Percentiles rank a stretch among this genome's conserved stretches.
phyloP scores from a whole-genome alignment of 2,329 filamentous ascomycete species.

The Aquanectria penicillioides region DNA sequence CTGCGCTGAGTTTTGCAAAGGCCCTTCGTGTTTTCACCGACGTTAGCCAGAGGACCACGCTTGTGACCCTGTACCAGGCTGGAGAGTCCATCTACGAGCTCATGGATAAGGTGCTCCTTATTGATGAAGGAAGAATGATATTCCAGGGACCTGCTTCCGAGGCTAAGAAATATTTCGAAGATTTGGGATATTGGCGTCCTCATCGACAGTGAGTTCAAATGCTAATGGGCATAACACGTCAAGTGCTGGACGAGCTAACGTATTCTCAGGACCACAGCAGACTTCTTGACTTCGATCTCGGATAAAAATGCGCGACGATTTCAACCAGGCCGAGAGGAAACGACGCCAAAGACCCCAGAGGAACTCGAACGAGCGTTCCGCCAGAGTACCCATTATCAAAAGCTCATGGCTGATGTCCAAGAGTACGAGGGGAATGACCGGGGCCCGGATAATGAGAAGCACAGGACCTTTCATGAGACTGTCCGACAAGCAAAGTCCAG shows the following conservation, averaged over 20 bases:
- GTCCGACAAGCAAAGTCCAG: constrained; percentile 11
- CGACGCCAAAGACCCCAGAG: constrained; percentile 73
- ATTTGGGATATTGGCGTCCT: constrained; percentile 69
- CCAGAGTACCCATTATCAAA: constrained; percentile 66
- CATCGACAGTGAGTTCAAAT: constrained; percentile 6
- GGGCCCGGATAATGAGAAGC: constrained; percentile 31
- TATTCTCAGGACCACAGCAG: constrained; percentile 43
- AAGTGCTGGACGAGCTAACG: not conserved
- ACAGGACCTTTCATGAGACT: constrained; percentile 1
- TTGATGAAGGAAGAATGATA: constrained; percentile 72
- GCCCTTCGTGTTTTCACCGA: constrained; percentile 69
- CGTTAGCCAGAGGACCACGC: constrained; percentile 69
- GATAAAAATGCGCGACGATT: constrained; percentile 76
- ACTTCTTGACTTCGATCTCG: constrained; percentile 79
- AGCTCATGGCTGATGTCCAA: constrained; percentile 65
- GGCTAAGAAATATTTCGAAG: constrained; percentile 72
- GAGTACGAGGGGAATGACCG: constrained; percentile 53
- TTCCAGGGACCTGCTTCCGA: constrained; percentile 70
- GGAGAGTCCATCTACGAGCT: constrained; percentile 69
- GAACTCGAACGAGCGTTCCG: constrained; percentile 74
- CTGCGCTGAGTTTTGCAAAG: constrained; percentile 73
- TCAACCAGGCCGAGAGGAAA: constrained; percentile 68
- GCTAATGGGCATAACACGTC: not conserved
- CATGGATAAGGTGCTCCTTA: constrained; percentile 78
- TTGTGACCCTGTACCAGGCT: constrained; percentile 75